A percentile compares a stretch with the other conserved stretches of the same genome.
phyloP scores from a whole-genome alignment of 495 filamentous ascomycete genomes.

The Aspergillus nidulans region DNA sequence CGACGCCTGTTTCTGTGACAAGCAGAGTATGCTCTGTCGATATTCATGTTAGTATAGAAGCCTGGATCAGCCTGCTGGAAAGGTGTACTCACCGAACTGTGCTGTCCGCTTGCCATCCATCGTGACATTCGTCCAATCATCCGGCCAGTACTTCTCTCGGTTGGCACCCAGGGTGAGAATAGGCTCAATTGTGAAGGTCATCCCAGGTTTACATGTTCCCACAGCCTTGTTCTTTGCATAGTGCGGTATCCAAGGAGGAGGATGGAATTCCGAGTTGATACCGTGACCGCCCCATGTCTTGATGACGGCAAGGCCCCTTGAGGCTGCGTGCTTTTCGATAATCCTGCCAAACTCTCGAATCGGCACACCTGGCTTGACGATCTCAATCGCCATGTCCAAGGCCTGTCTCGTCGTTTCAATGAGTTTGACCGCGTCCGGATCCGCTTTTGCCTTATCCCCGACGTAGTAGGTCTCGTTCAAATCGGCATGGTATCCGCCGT shows the following conservation, averaged over 20 bases:
- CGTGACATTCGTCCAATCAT: conserved; percentile 88
- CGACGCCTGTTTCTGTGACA: conserved; percentile 89
- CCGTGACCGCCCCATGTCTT: conserved; percentile 87
- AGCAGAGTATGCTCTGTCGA: conserved; percentile 76
- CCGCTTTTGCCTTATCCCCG: conserved; percentile 66
- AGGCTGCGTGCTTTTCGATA: no score
- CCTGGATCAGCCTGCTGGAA: no score
- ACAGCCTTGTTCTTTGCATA: conserved; percentile 90
- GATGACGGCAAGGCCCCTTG: conserved; percentile 72
- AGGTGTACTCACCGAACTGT: conserved; percentile 54
- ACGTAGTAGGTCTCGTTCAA: no score
- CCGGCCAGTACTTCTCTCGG: conserved; percentile 82
- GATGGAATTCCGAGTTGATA: conserved; percentile 80
- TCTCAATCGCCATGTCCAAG: conserved; percentile 70
- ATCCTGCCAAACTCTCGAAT: conserved; percentile 78
- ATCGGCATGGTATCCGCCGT: conserved; percentile 82
- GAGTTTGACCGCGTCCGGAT: conserved; percentile 75
- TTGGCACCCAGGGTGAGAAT: conserved; percentile 82
- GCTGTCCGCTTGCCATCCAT: conserved; percentile 78
- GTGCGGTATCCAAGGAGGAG: conserved; percentile 78
- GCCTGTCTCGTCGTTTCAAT: conserved; percentile 80
- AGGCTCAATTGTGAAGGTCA: conserved; percentile 91
- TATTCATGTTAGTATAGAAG: neutral
- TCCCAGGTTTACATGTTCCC: conserved; percentile 76
- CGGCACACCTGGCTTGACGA: conserved; percentile 81